A percentile compares a stretch with the other conserved stretches of the same genome.
These are phyloP conservation scores for Exophiala calicioides DNA, from an alignment of 2,329 filamentous ascomycete species.

Conservation along the genomic window DNA sequence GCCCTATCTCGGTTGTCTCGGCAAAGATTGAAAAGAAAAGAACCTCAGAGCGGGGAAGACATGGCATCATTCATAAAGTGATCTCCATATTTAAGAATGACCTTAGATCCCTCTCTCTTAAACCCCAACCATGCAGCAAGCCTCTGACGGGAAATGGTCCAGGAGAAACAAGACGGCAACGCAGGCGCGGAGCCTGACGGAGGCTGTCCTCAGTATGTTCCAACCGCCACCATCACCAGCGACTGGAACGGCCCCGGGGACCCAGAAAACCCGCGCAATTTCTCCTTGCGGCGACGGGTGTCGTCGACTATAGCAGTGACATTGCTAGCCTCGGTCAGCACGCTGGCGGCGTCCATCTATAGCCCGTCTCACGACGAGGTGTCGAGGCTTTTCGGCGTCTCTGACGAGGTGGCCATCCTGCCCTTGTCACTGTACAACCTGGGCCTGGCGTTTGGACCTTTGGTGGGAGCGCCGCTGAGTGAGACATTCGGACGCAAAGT, in stretches of 20 bases:
- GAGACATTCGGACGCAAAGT: constrained; percentile 40
- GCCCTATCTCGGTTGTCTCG: too few relatives aligned
- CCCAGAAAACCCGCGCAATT: constrained; percentile 30
- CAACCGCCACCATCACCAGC: too few relatives aligned
- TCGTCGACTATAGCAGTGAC: constrained; percentile 26
- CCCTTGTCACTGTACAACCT: constrained; percentile 40
- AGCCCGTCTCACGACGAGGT: constrained; percentile 55
- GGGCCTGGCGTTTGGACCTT: constrained; percentile 40
- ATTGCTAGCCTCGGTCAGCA: constrained; percentile 26
- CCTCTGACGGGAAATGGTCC: too few relatives aligned
- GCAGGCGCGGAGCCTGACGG: too few relatives aligned
- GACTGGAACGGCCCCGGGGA: constrained; percentile 28
- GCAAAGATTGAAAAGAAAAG: too few relatives aligned
- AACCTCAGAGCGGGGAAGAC: too few relatives aligned
- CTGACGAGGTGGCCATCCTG: constrained; percentile 35
- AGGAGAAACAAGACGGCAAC: too few relatives aligned
- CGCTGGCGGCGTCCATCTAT: constrained; percentile 34
- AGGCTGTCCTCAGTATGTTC: too few relatives aligned
- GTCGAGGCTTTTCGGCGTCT: constrained; percentile 40
- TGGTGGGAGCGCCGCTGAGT: constrained; percentile 39
- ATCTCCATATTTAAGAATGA: too few relatives aligned
- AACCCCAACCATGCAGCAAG: too few relatives aligned
- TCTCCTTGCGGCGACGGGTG: constrained; percentile 20
- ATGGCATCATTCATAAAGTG: too few relatives aligned
- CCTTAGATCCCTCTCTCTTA: too few relatives aligned